Evolutionary conservation across 768 basidiomycete species (phyloP).

Genomic region (Lepiota venenata): DNA sequence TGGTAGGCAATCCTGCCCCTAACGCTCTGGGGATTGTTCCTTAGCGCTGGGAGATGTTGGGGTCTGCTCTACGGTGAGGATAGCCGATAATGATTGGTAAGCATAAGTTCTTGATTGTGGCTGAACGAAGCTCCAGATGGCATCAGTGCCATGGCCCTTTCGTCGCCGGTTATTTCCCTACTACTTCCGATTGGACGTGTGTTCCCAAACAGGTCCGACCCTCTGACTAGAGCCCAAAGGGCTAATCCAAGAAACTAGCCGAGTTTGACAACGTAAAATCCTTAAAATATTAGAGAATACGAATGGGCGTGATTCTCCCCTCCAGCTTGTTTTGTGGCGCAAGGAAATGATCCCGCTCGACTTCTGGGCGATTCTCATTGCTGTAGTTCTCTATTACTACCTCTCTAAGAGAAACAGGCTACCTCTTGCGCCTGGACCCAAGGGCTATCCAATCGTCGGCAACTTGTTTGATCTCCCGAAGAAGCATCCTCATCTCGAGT

Average conservation of each 20-base stretch:
- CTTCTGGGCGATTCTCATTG: not conserved
- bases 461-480: slow-evolving; percentile 11
- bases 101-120: too few relatives aligned
- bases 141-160: not conserved
- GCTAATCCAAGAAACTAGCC: not conserved
- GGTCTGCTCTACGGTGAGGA: too few relatives aligned
- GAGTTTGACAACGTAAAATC: too few relatives aligned
- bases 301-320: not conserved
- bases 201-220: not conserved
- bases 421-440: slow-evolving; percentile 9
- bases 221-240: not conserved
- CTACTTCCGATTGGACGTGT: not conserved
- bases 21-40: too few relatives aligned
- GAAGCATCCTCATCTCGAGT: slow-evolving; percentile 1
- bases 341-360: slow-evolving; percentile 1
- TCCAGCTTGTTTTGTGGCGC: not conserved
- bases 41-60: too few relatives aligned
- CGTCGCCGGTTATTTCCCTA: not conserved
- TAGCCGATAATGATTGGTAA: too few relatives aligned
- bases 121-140: too few relatives aligned
- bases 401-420: not conserved
- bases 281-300: too few relatives aligned
- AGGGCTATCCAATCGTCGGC: slow-evolving; percentile 9
- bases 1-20: too few relatives aligned
- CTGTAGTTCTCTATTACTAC: not conserved